phyloP scores from a whole-genome alignment of 768 basidiomycete genomes.

The Phaeotremella fagi region DNA sequence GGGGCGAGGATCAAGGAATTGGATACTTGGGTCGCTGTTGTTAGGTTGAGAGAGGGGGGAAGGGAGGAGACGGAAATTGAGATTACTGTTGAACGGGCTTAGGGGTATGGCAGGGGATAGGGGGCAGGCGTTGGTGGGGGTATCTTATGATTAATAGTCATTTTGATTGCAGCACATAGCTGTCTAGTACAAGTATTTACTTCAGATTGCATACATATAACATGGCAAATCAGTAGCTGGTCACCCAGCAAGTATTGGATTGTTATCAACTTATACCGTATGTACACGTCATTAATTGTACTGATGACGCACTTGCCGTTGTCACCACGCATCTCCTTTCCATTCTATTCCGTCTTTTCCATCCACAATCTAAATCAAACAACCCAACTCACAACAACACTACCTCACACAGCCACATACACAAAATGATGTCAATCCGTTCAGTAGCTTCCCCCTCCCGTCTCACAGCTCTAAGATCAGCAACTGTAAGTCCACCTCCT shows the following conservation, averaged over 20 bases:
- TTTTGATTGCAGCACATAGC: too few relatives aligned
- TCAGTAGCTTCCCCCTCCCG: slow-evolving; percentile 10
- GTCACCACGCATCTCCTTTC: too few relatives aligned
- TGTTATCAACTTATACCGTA: neutral
- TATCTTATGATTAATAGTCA: too few relatives aligned
- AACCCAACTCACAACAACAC: neutral
- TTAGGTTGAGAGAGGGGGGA: slow-evolving; percentile 14
- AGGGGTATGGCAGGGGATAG: neutral
- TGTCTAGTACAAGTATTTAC: too few relatives aligned
- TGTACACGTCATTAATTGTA: neutral
- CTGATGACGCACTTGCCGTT: too few relatives aligned
- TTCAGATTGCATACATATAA: too few relatives aligned
- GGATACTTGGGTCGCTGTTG: slow-evolving; percentile 13
- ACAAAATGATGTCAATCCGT: neutral
- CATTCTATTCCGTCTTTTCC: neutral
- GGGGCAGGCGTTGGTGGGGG: too few relatives aligned
- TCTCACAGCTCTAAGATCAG: slow-evolving; percentile 20
- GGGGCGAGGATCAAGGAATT: slow-evolving; percentile 29
- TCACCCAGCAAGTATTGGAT: too few relatives aligned
- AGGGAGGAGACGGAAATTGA: slow-evolving; percentile 10
- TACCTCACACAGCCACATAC: too few relatives aligned
- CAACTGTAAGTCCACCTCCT: slow-evolving; percentile 24
- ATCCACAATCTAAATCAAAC: neutral
- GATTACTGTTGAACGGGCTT: slow-evolving; percentile 16
- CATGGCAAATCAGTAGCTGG: too few relatives aligned